Base-by-base conservation (phyloP, 257 asterid species). In the Haberlea rhodopensis region DNA sequence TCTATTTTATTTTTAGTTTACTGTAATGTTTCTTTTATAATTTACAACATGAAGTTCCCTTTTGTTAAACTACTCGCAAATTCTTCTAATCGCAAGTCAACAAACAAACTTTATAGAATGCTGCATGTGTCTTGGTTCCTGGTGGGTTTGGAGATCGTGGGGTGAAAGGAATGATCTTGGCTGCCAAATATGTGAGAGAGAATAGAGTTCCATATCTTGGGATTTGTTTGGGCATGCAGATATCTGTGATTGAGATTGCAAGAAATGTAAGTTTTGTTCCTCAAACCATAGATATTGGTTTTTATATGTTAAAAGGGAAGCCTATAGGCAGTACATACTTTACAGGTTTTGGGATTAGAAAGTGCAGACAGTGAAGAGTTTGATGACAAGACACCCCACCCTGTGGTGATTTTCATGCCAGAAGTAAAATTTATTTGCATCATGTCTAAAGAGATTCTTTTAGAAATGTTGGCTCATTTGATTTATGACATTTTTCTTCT, bases 81-180 rank as follows among this genome's bases (percentile, higher is more conserved):
- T 59, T 61, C 5, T 60, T 40, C 67, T 69, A 46, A 63, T 32
- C 16, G 61, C 31, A 58, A 57, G 52, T 56, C n/a, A n/a, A n/a
- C n/a, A n/a, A 40, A 34, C 37, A 62, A 68, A 13, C 24, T 55
- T 67, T 69, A 70, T 81, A 90, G 99, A 86, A 80, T 40, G 97
- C 96, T 43, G 80, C 94, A 28, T 88, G 99, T 71, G 79, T 94
- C 78, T 80, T 94, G 87, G 95, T 94, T 71, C 99, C 99, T 76
- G 97, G 97, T 75, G 99, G 99, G 52, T 94, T 94, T 70, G 99
- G 97, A 69, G 99, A 94, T 71, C 96, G 97, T 70, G 99, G 99
- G 68, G 85, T 94, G 60, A 78, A 72, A 63, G 99, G 99, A 68
- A 94, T 94, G 99, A 75, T 94, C 59, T 76, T 94, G 83, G 99